Evolutionary conservation across 2,329 filamentous ascomycete species (phyloP), one percentile per base, ranked within the genome.

Genomic region (Paraphaeosphaeria minitans): DNA sequence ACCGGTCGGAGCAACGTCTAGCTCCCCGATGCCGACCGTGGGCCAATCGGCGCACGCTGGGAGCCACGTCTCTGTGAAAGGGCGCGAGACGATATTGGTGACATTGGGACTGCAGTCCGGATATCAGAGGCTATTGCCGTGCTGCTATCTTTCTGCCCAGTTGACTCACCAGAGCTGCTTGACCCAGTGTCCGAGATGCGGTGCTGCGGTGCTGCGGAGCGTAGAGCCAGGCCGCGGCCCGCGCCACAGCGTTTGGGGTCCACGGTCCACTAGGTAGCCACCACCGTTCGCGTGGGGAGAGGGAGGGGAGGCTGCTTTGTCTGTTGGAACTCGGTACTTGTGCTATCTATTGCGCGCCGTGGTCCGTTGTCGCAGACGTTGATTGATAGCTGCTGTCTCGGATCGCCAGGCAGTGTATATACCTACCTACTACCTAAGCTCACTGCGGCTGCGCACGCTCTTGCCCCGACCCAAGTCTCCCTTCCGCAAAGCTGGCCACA

Each of bases 101-200:
- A 37, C 51, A 33, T 22, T 4, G 10, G 16, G 27, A 39, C 35
- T 41, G 37, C 29, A 52, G 59, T 39, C 49, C 69, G 69, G 69
- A 68, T 74, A 72, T 47, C 54, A 52, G 61, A 64, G 66, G 68
- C 14, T 73, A 70, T 69, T 65, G 59, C 55, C 66, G 69, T 67
- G 29, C 27, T 51, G 48, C 55, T 57, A 33, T 14, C 27, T 14
- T 24, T 21, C 14, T 22, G 24, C 21, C n/a, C 12, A 35, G 27
- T 14, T 55, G 31, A 48, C 33, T 55, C 53, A 55, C 39, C 10
- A 16, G 41, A 19, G 13, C 41, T 27, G 27, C 19, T 37, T 31
- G 21, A 3, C 27, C 13, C 21, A 14, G 9, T 41, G 41, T 22
- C 33, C 16, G 21, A 29, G 22, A 37, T 31, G 41, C 42, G 22